Base-by-base conservation (phyloP, 208 protist species). In the Eutreptiella sp. region DNA sequence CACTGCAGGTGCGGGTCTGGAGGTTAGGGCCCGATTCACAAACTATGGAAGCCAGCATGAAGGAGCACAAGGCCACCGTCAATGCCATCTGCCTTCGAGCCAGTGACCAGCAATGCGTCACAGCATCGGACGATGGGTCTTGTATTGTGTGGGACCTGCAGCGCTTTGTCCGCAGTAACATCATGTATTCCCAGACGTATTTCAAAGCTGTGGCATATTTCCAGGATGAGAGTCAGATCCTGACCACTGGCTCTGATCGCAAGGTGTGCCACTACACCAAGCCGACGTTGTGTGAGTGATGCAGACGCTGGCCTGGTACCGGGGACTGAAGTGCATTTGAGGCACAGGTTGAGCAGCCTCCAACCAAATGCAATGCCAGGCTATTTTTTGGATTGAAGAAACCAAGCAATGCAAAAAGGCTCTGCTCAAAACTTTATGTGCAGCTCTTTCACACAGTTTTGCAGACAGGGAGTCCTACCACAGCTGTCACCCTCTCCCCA, bases 91-190 rank as follows among this genome's bases (percentile, higher is more conserved):
- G 58, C 27, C 71, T 96, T 29, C 76, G 76, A 32, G 66, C 73
- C 28, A 80, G 93, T 59, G 87, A 94, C 76, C 80, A 74, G 0
- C 88, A 96, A 76, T 95, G 87, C 60, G 79, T 97, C 43, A 88
- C 73, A 21, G 87, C 90, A 33, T 84, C 77, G 32, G 85, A 91
- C 59, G 93, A 97, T 68, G 93, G 90, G 47, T 94, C 88, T 46
- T 94, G 88, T 80, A 95, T 96, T 66, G 79, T 90, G 29, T 97
- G 93, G 93, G 89, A 94, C 47, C 74, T 95, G 34, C 77, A 74
- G 39, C 84, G 86, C 5, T 81, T 84, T 69, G 71, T 91, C 16
- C 88, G 93, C 28, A 79, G 85, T 63, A 88, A 94, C 71, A 89
- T 92, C 55, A 88, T 97, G 65, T 95, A 96, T 71, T 82, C 87